These are phyloP conservation scores for Trifolium pratense DNA, from an alignment of 306 rosid genomes.

Conservation along the genomic window DNA sequence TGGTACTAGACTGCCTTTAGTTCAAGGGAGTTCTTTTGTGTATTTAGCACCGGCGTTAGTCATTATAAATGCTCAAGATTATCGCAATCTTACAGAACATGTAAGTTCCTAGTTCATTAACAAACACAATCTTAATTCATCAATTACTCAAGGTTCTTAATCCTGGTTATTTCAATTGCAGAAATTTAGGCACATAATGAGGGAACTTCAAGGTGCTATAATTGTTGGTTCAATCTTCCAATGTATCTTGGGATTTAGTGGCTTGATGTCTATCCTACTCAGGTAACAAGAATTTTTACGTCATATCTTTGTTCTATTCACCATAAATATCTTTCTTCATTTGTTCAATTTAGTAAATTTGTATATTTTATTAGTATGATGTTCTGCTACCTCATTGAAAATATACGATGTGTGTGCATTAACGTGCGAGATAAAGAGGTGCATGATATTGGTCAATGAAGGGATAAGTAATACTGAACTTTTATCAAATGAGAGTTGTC, in stretches of 20 bases:
- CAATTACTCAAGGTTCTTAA: conserved; percentile 26
- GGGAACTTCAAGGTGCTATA: conserved; percentile 97
- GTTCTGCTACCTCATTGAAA: neutral
- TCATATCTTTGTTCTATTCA: conserved; percentile 22
- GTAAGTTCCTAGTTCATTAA: conserved; percentile 62
- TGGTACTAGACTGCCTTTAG: conserved; percentile 91
- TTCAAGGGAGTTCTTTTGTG: conserved; percentile 97
- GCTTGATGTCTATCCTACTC: conserved; percentile 81
- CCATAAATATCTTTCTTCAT: conserved; percentile 6
- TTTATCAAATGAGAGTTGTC: conserved; percentile 5
- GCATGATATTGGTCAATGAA: conserved; percentile 27
- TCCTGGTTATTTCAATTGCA: conserved; percentile 41
- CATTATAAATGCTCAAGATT: conserved; percentile 80
- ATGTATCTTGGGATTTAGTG: conserved; percentile 81
- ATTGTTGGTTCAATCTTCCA: conserved; percentile 89
- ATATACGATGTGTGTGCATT: neutral
- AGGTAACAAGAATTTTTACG: conserved; percentile 58
- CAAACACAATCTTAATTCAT: conserved; percentile 17
- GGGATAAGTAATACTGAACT: conserved; percentile 29
- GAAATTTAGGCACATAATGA: conserved; percentile 97
- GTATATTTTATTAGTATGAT: conserved; percentile 9
- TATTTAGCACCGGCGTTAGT: conserved; percentile 89
- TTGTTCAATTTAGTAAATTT: conserved; percentile 27
- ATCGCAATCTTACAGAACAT: conserved; percentile 88
- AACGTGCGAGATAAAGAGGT: neutral